These are phyloP conservation scores for Moesziomyces antarcticus DNA, from an alignment of 1,284 basidiomycete species.

Conservation along the genomic window DNA sequence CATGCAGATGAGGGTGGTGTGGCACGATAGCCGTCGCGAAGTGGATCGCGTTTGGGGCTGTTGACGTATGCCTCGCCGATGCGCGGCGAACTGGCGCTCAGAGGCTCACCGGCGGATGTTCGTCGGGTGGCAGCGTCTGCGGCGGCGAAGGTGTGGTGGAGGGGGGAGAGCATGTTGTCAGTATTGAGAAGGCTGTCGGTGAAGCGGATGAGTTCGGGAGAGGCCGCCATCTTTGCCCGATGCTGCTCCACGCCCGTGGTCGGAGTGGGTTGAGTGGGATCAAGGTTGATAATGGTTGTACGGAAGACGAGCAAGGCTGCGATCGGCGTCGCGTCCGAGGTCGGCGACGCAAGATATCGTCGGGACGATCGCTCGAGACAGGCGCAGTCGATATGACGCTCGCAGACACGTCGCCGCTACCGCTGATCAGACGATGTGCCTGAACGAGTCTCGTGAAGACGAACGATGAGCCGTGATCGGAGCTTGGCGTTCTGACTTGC, in stretches of 20 bases:
- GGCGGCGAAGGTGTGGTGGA: conserved; percentile 35
- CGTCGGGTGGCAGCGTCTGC: conserved; percentile 34
- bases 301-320: neutral
- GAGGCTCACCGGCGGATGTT: conserved; percentile 39
- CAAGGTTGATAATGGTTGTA: neutral
- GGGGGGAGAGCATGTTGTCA: conserved; percentile 53
- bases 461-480: neutral
- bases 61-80: conserved; percentile 48
- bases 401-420: too few relatives aligned
- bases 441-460: neutral
- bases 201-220: conserved; percentile 49
- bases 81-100: conserved; percentile 53
- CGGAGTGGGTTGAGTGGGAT: neutral
- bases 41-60: conserved; percentile 55
- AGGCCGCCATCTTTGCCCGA: conserved; percentile 40
- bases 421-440: too few relatives aligned
- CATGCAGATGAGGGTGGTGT: conserved; percentile 47
- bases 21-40: conserved; percentile 52
- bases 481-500: too few relatives aligned
- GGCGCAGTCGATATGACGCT: too few relatives aligned
- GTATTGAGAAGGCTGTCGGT: conserved; percentile 52
- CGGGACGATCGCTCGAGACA: too few relatives aligned
- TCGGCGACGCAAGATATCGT: too few relatives aligned
- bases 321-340: too few relatives aligned
- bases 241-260: neutral